Evolutionary conservation across 2,329 filamentous ascomycete species (phyloP).

Genomic region (Ceratocystis alfenasii): DNA sequence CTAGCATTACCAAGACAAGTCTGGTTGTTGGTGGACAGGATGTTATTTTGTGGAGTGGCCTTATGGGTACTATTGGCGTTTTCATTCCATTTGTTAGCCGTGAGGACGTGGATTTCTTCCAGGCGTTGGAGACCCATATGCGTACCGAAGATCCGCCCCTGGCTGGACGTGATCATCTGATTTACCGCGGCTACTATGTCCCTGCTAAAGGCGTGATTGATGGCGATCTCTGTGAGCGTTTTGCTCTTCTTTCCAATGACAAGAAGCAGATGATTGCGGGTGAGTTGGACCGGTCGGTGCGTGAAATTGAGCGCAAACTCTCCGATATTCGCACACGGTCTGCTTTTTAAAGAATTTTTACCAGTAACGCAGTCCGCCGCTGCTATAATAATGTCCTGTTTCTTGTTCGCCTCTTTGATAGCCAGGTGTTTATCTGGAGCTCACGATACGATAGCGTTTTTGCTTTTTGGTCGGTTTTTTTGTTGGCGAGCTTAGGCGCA

Average conservation of each 20-base stretch:
- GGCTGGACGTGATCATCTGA: conserved; percentile 85
- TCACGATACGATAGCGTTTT: conserved; percentile 10
- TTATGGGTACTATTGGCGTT: conserved; percentile 89
- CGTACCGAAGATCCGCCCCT: conserved; percentile 76
- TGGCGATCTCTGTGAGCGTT: conserved; percentile 90
- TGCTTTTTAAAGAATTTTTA: conserved; percentile 41
- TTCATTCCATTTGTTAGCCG: conserved; percentile 83
- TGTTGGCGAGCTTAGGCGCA: conserved; percentile 20
- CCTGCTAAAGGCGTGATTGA: conserved; percentile 96
- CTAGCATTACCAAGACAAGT: conserved; percentile 75
- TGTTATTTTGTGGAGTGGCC: conserved; percentile 80
- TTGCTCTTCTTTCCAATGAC: conserved; percentile 68
- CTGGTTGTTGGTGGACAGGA: conserved; percentile 86
- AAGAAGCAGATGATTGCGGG: conserved; percentile 92
- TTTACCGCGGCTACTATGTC: conserved; percentile 90
- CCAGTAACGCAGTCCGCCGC: conserved; percentile 2
- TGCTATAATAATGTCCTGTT: neutral
- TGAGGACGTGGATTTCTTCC: conserved; percentile 96
- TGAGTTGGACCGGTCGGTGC: conserved; percentile 78
- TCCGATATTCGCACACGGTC: conserved; percentile 52
- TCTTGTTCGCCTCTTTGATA: neutral
- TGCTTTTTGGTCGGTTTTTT: conserved; percentile 13
- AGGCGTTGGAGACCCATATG: conserved; percentile 79
- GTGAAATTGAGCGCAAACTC: conserved; percentile 94
- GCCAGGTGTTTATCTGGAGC: conserved; percentile 9